Evolutionary conservation across 805 yeast genomes (phyloP).

Genomic region (Ogataea pini): DNA sequence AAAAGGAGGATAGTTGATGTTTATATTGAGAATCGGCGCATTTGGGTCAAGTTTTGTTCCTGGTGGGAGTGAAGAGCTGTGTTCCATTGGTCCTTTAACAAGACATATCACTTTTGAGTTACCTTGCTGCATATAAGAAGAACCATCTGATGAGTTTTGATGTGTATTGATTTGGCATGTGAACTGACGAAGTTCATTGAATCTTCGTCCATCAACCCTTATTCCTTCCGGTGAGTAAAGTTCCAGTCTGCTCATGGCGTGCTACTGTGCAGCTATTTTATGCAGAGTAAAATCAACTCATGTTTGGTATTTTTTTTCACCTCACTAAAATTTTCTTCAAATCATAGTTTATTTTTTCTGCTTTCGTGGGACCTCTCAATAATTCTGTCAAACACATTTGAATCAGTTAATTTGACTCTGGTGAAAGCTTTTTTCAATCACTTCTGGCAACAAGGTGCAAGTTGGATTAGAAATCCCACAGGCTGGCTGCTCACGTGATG

Average conservation of each 20-base stretch:
- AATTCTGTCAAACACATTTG: neutral
- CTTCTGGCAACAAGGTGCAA: no score
- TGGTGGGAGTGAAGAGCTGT: conserved; percentile 42
- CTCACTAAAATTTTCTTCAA: conserved; percentile 1
- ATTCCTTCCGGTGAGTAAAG: conserved; percentile 94
- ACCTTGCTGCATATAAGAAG: conserved; percentile 90
- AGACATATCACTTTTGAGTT: conserved; percentile 83
- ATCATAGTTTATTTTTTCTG: neutral
- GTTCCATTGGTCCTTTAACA: conserved; percentile 86
- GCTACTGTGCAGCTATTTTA: no score
- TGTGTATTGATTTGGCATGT: conserved; percentile 84
- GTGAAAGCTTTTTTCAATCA: no score
- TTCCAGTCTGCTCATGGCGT: conserved; percentile 53
- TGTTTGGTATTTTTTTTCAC: conserved; percentile 1
- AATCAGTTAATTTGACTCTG: neutral
- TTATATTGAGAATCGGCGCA: conserved; percentile 63
- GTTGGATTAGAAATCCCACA: no score
- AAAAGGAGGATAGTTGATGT: conserved; percentile 76
- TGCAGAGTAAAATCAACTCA: no score
- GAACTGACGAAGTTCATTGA: conserved; percentile 88
- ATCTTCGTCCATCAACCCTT: conserved; percentile 89
- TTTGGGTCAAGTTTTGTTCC: conserved; percentile 55
- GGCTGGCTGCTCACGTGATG: neutral
- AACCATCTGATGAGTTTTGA: conserved; percentile 86
- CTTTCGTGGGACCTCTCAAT: neutral